phyloP scores from a whole-genome alignment of 2,329 filamentous ascomycete species.

The Tympanopsis confertula region DNA sequence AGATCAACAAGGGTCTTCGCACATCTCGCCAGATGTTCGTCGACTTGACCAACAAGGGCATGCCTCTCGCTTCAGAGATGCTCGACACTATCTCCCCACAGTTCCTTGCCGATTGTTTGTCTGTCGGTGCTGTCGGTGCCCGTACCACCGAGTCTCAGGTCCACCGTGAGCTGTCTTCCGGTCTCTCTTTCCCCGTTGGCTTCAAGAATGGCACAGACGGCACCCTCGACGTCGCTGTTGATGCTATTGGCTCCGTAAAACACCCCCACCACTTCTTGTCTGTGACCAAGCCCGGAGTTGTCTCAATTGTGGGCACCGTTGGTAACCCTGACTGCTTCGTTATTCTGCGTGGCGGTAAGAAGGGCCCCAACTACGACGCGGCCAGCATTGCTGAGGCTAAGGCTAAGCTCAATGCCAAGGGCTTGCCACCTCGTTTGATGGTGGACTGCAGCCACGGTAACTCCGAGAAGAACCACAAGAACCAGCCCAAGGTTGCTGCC shows the following conservation, averaged over 20 bases:
- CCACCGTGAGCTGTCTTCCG: slow-evolving; percentile 86
- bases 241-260: slow-evolving; percentile 84
- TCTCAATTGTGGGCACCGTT: slow-evolving; percentile 84
- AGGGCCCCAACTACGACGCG: slow-evolving; percentile 87
- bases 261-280: slow-evolving; percentile 95
- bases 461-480: slow-evolving; percentile 90
- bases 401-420: slow-evolving; percentile 63
- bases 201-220: slow-evolving; percentile 99
- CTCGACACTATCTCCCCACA: slow-evolving; percentile 95
- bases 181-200: slow-evolving; percentile 90
- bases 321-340: slow-evolving; percentile 97
- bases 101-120: slow-evolving; percentile 85
- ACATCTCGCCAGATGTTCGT: slow-evolving; percentile 83
- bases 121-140: slow-evolving; percentile 87
- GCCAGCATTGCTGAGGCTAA: slow-evolving; percentile 77
- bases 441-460: slow-evolving; percentile 97
- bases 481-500: slow-evolving; percentile 86
- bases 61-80: slow-evolving; percentile 97
- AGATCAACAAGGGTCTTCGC: slow-evolving; percentile 94
- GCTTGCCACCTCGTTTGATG: slow-evolving; percentile 72
- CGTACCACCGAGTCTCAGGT: slow-evolving; percentile 92
- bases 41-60: slow-evolving; percentile 79
- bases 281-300: slow-evolving; percentile 90
- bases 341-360: slow-evolving; percentile 82
- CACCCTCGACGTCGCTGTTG: slow-evolving; percentile 76